Evolutionary conservation across 371 early-diverging fungal species (phyloP), one percentile per base, ranked within the genome.

Genomic region (Blastocladiella emersonii): DNA sequence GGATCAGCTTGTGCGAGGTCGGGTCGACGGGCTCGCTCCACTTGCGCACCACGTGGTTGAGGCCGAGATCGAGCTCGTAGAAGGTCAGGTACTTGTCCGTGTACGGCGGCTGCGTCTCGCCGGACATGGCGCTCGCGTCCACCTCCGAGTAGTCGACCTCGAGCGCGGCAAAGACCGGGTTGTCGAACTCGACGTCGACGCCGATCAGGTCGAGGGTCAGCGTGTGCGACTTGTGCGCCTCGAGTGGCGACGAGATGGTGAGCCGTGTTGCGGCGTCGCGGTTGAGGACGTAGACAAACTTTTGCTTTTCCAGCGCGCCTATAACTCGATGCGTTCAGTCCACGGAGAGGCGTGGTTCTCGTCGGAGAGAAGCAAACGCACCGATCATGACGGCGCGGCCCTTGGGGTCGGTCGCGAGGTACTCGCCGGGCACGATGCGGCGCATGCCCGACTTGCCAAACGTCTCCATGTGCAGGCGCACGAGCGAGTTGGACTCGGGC

Each of bases 161-260:
- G 44, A 98, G 71, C 66, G 85, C 83, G 0, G 96, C 97, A 81
- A 98, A 98, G 41, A 93, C 80, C 3, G 98, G 98, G 73, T 97
- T 98, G 66, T 98, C 98, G 67, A 89, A 98, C 0, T 95, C 98
- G 43, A 98, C 98, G 74, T 98, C 98, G 25, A 97, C 81, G 25
- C 90, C 97, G 37, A 87, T 86, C 51, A 88, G 75, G 66, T 83
- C 78, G 63, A 85, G 85, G 63, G 86, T 81, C 30, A 96, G 68
- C 0, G 87, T 85, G 57, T 87, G 79, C 19, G 87, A 74, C 67
- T 88, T 90, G 76, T 91, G 90, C 8, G 95, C 93, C 74, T 95
- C 96, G 57, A 98, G 72, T 5, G 98, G 98, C 41, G 96, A 95
- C 37, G 92, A 93, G 41, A 98, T 93, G 10, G 91, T 88, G 56